Evolutionary conservation across 305 asterid species (phyloP).

Genomic region (Fraxinus greggii): DNA sequence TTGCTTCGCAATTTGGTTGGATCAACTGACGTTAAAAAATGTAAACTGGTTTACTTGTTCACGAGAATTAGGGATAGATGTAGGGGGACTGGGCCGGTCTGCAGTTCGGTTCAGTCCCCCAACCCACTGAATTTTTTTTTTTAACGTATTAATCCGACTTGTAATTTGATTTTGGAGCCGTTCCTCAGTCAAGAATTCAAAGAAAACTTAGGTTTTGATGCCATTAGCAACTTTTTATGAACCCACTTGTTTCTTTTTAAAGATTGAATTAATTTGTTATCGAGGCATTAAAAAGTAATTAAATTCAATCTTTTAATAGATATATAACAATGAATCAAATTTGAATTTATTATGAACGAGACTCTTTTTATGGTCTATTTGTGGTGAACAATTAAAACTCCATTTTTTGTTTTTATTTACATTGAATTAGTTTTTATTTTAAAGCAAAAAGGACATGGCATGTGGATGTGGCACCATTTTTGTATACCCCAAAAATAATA

Average conservation of each 20-base stretch:
- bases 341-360: too few species aligned
- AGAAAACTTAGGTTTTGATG: too few species aligned
- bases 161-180: too few species aligned
- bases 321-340: too few species aligned
- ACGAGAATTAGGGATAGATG: not conserved
- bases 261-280: not conserved
- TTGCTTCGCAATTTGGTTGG: not conserved
- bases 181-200: too few species aligned
- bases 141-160: too few species aligned
- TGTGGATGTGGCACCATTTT: not conserved
- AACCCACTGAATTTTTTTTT: too few species aligned
- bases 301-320: too few species aligned
- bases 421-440: not conserved
- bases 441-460: not conserved
- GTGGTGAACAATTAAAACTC: not conserved
- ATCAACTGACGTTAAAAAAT: too few species aligned
- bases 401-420: not conserved
- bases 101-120: too few species aligned
- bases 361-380: not conserved
- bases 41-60: not conserved
- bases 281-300: not conserved
- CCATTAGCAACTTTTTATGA: not conserved
- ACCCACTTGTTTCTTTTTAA: not conserved
- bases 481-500: not conserved
- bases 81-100: too few species aligned